Conservation (phyloP, 305 asterid genomes). For the Lippia alba region DNA sequence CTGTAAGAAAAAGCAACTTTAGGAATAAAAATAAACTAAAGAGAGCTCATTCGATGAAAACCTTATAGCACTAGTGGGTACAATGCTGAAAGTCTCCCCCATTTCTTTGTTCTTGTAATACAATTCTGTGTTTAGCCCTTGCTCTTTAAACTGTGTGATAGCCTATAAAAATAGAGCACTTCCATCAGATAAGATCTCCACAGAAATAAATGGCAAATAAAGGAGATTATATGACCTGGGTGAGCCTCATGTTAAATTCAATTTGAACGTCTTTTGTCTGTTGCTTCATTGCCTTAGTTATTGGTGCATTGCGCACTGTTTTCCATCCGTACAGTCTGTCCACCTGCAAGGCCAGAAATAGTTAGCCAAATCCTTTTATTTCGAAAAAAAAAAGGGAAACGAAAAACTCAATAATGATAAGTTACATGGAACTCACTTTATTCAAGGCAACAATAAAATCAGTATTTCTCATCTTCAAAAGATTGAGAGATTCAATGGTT, state of each 20-base stretch:
- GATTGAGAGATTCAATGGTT: slow-evolving; percentile 95
- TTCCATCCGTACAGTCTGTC: slow-evolving; percentile 95
- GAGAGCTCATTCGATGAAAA: slow-evolving; percentile 36
- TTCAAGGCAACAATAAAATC: slow-evolving; percentile 93
- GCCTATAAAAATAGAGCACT: slow-evolving; percentile 50
- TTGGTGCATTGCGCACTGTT: slow-evolving; percentile 81
- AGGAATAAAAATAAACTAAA: slow-evolving; percentile 24
- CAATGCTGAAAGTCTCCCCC: slow-evolving; percentile 87
- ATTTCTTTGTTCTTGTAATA: slow-evolving; percentile 88
- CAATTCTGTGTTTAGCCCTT: slow-evolving; percentile 92
- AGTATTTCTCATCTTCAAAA: slow-evolving; percentile 89
- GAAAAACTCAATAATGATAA: slow-evolving; percentile 22
- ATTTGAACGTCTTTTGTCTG: slow-evolving; percentile 78
- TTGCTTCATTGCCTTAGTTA: slow-evolving; percentile 76
- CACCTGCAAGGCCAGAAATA: slow-evolving; percentile 53
- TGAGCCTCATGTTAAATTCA: slow-evolving; percentile 73
- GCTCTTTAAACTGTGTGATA: slow-evolving; percentile 82
- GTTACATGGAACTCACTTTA: slow-evolving; percentile 61
- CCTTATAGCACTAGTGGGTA: slow-evolving; percentile 99
- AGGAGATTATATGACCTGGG: slow-evolving; percentile 55
- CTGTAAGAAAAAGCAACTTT: slow-evolving; percentile 24
- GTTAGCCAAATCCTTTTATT: slow-evolving; percentile 6
- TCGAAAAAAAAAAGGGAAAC: slow-evolving; percentile 17
- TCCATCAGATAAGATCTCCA: slow-evolving; percentile 31
- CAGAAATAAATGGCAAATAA: slow-evolving; percentile 22